Base-by-base conservation (phyloP, 345 rosid species). In the Alliaria petiolata region DNA sequence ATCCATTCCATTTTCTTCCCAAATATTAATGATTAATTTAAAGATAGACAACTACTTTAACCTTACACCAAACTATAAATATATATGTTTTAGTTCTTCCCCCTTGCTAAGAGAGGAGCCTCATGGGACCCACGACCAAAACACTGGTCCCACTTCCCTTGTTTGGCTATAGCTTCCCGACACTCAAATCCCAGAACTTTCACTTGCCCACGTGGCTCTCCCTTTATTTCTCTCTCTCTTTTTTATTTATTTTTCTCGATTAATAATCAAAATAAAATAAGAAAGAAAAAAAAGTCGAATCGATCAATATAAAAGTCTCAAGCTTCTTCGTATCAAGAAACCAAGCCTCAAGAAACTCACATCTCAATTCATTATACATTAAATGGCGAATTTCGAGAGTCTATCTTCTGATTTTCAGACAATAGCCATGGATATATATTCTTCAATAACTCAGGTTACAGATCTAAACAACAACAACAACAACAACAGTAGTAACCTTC, bases 191-290 rank as follows among this genome's bases (percentile, higher is more conserved):
- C 44, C 52, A 68, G 49, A 68, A 61, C 26, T 42, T 53, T 75
- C 69, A 68, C 74, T 68, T 75, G 45, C 49, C 79, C 79, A 62
- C 75, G 74, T 75, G 74, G 55, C 79, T 36, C 57, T n/a, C 65
- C 39, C 67, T 74, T 51, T 73, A 31, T 45, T 73, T 50, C 33
- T 53, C 22, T 10, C 11, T 36, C 26, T n/a, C n/a, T n/a, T n/a
- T n/a, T n/a, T n/a, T n/a, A 49, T 59, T 75, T 67, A 15, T 31
- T 57, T 54, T 51, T 59, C 47, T 19, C 38, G 8, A 40, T 65
- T 40, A 36, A n/a, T 40, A 36, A 52, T 4, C 14, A 28, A 65
- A 36, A 53, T 17, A 45, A n/a, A 25, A 16, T 15, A 5, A n/a
- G 15, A 17, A 42, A 22, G 25, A 6, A 14, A 60, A 0, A 15